Evolutionary conservation across 2,329 filamentous ascomycete species (phyloP).

Genomic region (Emericellopsis atlantica): DNA sequence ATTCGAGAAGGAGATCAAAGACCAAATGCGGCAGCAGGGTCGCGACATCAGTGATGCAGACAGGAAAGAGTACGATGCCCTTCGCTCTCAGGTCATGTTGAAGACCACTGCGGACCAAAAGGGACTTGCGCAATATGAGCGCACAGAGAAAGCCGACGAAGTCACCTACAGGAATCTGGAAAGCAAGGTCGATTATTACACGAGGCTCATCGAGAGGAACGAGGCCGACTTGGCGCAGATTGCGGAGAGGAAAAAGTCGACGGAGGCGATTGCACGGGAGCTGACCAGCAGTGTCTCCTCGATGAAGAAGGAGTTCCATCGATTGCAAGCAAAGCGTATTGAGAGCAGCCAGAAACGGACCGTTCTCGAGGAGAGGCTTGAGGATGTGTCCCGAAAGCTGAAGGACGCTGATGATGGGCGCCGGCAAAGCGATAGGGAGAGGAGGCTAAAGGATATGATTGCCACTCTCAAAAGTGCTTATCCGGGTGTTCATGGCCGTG

Average conservation of each 20-base stretch:
- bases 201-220: slow-evolving; percentile 62
- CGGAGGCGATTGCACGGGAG: slow-evolving; percentile 51
- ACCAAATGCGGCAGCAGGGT: slow-evolving; percentile 75
- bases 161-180: slow-evolving; percentile 83
- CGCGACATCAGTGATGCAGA: slow-evolving; percentile 77
- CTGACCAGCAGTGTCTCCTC: slow-evolving; percentile 65
- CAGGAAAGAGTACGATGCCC: slow-evolving; percentile 75
- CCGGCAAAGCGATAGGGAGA: slow-evolving; percentile 74
- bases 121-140: slow-evolving; percentile 73
- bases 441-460: slow-evolving; percentile 69
- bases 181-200: slow-evolving; percentile 70
- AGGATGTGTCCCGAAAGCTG: slow-evolving; percentile 69
- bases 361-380: slow-evolving; percentile 85
- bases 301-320: slow-evolving; percentile 87
- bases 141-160: slow-evolving; percentile 82
- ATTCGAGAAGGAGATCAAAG: slow-evolving; percentile 80
- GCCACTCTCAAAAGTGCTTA: slow-evolving; percentile 80
- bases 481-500: slow-evolving; percentile 78
- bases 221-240: slow-evolving; percentile 59
- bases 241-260: slow-evolving; percentile 51
- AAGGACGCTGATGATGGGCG: slow-evolving; percentile 74
- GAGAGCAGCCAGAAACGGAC: slow-evolving; percentile 71
- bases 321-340: slow-evolving; percentile 70
- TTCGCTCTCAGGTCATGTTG: slow-evolving; percentile 75
- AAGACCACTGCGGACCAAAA: slow-evolving; percentile 70